Base-by-base conservation (phyloP, 805 yeast species). In the Yarrowia yakushimensis region DNA sequence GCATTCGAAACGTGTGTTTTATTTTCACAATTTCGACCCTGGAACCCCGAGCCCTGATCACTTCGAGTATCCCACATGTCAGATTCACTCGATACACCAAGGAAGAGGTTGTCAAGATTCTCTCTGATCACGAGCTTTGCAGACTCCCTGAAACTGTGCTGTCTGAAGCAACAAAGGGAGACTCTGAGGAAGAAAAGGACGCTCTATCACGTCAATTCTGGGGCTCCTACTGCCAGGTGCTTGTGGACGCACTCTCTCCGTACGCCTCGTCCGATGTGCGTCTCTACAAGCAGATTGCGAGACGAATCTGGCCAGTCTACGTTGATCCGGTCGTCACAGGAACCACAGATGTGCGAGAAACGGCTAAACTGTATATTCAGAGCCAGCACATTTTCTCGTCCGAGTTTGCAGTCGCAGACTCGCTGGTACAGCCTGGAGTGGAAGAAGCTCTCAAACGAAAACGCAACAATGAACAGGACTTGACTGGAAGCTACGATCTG, bases 211-310 rank as follows among this genome's bases (percentile, higher is more conserved):
- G 34, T 60, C 22, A 55, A 50, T 78, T 79, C 66, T 78, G 81
- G 81, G 64, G 64, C n/a, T 77, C 77, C 37, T 82, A 73, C 65
- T 69, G 76, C 36, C 75, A 77, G 22, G 69, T 81, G 17, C 72
- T 80, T 8, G 78, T 79, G 22, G 81, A 78, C 60, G 72, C 81
- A 22, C 73, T 74, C 57, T 76, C 67, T 48, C 76, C 79, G 4
- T 80, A 75, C 65, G 73, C 81, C 1, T 85, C 85, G 1, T 72
- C 82, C 0, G 79, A 82, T 65, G 31, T 70, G 18, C 67, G 65
- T 17, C 65, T 64, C 15, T 64, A 71, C 18, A 55, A 55, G 73
- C 70, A 69, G 31, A 65, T 67, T 18, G 68, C 67, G 3, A 60
- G 25, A 31, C 62, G 63, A 25, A 60, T 72, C 22, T 76, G 76